A percentile compares a stretch with the other conserved stretches of the same genome.
Evolutionary conservation across 768 basidiomycete species (phyloP).

Genomic region (Cyclocybe aegerita): DNA sequence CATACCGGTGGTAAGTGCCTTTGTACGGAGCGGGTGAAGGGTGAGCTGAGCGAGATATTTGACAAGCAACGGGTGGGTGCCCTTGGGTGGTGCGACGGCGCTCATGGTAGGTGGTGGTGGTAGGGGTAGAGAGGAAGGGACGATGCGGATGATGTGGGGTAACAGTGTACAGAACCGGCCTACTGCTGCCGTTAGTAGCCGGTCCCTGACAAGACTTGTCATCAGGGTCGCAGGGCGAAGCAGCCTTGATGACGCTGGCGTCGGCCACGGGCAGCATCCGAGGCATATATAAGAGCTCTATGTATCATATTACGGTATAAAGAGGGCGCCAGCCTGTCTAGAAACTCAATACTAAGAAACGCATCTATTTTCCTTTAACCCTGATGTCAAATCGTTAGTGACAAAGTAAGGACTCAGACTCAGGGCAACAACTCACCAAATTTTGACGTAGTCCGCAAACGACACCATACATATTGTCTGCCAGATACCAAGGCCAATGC

Average conservation of each 20-base stretch:
- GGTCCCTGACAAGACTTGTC: conserved; percentile 7
- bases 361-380: conserved; percentile 48
- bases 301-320: conserved; percentile 24
- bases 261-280: background rate
- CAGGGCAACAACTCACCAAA: conserved; percentile 48
- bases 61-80: conserved; percentile 51
- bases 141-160: conserved; percentile 12
- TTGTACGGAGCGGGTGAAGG: conserved; percentile 73
- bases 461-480: conserved; percentile 99
- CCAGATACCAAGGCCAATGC: conserved; percentile 95
- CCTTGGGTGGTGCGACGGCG: conserved; percentile 21
- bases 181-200: conserved; percentile 13
- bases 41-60: conserved; percentile 71
- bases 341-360: conserved; percentile 11
- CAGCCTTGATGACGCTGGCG: background rate
- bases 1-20: conserved; percentile 72
- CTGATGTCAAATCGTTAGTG: conserved; percentile 27
- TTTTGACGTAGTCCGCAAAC: conserved; percentile 94
- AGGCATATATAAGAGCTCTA: conserved; percentile 10
- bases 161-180: conserved; percentile 5
- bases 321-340: conserved; percentile 10
- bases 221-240: background rate
- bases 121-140: background rate
- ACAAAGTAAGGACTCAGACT: background rate
- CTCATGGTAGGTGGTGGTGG: conserved; percentile 47